Evolutionary conservation across 2,329 filamentous ascomycete species (phyloP).

Genomic region (Lecanicillium sp.): DNA sequence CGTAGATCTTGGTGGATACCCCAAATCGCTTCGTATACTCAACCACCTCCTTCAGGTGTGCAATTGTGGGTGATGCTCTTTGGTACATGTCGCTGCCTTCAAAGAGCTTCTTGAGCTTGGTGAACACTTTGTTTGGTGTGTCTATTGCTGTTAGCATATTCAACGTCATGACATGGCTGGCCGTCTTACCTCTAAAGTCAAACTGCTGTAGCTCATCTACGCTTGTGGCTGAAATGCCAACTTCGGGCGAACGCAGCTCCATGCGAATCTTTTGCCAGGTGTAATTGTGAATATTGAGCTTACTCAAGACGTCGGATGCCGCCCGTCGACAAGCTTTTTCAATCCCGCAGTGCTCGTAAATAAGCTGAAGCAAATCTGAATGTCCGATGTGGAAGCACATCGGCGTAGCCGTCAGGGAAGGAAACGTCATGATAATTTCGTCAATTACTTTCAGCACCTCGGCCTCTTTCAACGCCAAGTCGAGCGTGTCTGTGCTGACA

Average conservation of each 20-base stretch:
- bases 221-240: constrained; percentile 81
- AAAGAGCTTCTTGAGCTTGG: constrained; percentile 51
- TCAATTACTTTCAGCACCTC: constrained; percentile 92
- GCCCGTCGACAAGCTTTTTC: constrained; percentile 57
- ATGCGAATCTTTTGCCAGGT: constrained; percentile 78
- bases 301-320: constrained; percentile 78
- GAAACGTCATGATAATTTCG: constrained; percentile 77
- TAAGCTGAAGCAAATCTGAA: constrained; percentile 72
- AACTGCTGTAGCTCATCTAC: constrained; percentile 86
- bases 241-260: constrained; percentile 71
- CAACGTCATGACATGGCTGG: not conserved
- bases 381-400: constrained; percentile 93
- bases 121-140: constrained; percentile 47
- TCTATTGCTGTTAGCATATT: constrained; percentile 28
- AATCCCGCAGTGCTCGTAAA: constrained; percentile 87
- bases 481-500: constrained; percentile 71
- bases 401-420: constrained; percentile 58
- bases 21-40: constrained; percentile 69
- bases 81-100: constrained; percentile 62
- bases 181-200: constrained; percentile 67
- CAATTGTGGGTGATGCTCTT: constrained; percentile 66
- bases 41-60: constrained; percentile 71
- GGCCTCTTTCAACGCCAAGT: constrained; percentile 83
- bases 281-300: constrained; percentile 72
- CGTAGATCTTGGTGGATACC: constrained; percentile 69